phyloP scores from a whole-genome alignment of 1,139 yeast species.

The Protomyces pachydermus region DNA sequence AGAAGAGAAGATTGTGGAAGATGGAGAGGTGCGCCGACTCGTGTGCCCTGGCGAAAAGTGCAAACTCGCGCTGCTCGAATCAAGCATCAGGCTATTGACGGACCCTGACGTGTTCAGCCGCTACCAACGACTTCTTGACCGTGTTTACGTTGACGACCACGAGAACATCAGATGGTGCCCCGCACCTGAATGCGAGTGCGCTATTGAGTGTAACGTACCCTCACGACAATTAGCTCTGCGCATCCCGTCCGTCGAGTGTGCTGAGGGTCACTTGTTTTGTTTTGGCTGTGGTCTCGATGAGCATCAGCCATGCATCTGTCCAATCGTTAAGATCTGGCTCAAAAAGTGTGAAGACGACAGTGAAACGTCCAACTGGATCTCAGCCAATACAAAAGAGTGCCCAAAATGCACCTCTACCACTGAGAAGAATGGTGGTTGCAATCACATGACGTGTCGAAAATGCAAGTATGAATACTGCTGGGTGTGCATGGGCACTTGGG shows the following conservation, averaged over 20 bases:
- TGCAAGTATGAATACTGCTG: conserved; percentile 85
- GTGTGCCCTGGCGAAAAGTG: conserved; percentile 59
- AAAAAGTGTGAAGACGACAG: conserved; percentile 79
- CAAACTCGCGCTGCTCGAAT: conserved; percentile 37
- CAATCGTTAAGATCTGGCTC: conserved; percentile 65
- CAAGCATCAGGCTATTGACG: conserved; percentile 43
- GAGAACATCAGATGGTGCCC: conserved; percentile 72
- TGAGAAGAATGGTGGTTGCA: conserved; percentile 45
- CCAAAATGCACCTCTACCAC: conserved; percentile 47
- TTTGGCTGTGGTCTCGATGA: conserved; percentile 61
- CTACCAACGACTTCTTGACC: conserved; percentile 37
- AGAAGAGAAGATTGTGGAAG: conserved; percentile 48
- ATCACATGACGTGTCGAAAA: conserved; percentile 84
- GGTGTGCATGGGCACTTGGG: conserved; percentile 83
- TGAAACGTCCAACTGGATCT: conserved; percentile 84
- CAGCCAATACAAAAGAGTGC: conserved; percentile 81
- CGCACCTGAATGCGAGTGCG: conserved; percentile 68
- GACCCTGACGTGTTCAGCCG: conserved; percentile 32
- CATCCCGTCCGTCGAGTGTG: conserved; percentile 67
- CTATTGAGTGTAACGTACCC: conserved; percentile 49
- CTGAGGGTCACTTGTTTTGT: conserved; percentile 68
- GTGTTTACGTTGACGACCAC: conserved; percentile 52
- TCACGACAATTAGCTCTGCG: conserved; percentile 42
- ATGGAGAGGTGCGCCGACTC: conserved; percentile 48
- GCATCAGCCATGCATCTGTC: conserved; percentile 82